Evolutionary conservation across 176 grass and related monocot species (phyloP).

Genomic region (Dactylis glomerata): DNA sequence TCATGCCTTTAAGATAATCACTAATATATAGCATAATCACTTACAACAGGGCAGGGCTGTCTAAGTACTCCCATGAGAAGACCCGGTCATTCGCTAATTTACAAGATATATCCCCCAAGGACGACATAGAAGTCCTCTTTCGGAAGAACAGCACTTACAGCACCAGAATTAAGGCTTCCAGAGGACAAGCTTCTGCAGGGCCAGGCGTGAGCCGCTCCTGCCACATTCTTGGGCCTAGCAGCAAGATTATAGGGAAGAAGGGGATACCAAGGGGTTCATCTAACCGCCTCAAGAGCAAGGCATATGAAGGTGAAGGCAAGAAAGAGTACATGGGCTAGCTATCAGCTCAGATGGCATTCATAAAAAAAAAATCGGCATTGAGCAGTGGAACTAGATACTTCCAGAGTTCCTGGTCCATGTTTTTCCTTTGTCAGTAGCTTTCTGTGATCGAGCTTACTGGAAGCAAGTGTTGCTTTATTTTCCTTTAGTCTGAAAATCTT

Average conservation of each 20-base stretch:
- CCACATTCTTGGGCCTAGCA: constrained; percentile 11
- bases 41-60: constrained; percentile 48
- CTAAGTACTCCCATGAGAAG: constrained; percentile 49
- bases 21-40: not conserved
- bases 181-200: constrained; percentile 18
- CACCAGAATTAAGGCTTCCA: constrained; percentile 46
- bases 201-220: constrained; percentile 17
- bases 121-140: no score
- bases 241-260: constrained; percentile 49
- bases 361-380: not conserved
- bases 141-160: no score
- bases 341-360: not conserved
- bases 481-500: not conserved
- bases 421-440: not conserved
- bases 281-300: constrained; percentile 14
- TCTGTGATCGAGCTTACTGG: not conserved
- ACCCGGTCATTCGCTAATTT: constrained; percentile 59
- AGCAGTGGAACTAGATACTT: not conserved
- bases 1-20: not conserved
- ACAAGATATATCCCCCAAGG: no score
- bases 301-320: not conserved
- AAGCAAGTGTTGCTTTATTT: not conserved
- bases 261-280: not conserved
- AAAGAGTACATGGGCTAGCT: not conserved
- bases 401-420: not conserved